phyloP scores from a whole-genome alignment of 1,139 yeast genomes.

The Debaryomycetaceae sp. region DNA sequence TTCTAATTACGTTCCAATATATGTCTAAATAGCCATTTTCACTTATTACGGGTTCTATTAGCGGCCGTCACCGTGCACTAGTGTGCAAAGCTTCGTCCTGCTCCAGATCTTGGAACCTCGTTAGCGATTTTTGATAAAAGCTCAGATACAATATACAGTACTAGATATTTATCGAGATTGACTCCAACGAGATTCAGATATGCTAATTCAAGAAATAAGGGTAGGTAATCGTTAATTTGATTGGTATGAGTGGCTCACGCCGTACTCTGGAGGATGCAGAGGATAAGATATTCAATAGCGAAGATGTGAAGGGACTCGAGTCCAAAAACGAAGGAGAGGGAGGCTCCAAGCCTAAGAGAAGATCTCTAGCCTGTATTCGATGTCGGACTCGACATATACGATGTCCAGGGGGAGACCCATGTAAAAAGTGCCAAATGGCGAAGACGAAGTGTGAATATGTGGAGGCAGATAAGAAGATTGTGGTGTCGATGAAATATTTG shows the following conservation, averaged over 20 bases:
- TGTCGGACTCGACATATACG: conserved; percentile 75
- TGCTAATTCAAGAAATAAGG: too few species aligned
- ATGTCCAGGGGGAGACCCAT: conserved; percentile 81
- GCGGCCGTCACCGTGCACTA: too few species aligned
- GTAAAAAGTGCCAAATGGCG: conserved; percentile 60
- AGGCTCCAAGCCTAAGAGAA: conserved; percentile 23
- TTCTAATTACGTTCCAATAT: background rate
- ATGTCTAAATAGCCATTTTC: background rate
- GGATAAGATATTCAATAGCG: background rate
- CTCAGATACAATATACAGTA: too few species aligned
- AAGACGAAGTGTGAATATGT: conserved; percentile 67
- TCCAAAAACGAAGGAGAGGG: background rate
- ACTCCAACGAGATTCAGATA: too few species aligned
- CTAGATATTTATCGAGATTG: too few species aligned
- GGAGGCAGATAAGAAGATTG: conserved; percentile 75
- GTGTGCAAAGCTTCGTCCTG: too few species aligned
- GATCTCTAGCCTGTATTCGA: conserved; percentile 54
- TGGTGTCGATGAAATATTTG: conserved; percentile 71
- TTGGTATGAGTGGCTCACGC: conserved; percentile 2
- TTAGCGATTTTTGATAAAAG: too few species aligned
- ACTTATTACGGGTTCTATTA: too few species aligned
- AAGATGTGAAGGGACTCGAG: background rate
- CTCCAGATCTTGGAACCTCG: too few species aligned
- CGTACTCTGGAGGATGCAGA: background rate
- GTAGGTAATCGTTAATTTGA: background rate